Percentiles rank a stretch among this genome's conserved stretches.
phyloP scores from a whole-genome alignment of 1,139 yeast genomes.

The Saccharomyces pastorianus region DNA sequence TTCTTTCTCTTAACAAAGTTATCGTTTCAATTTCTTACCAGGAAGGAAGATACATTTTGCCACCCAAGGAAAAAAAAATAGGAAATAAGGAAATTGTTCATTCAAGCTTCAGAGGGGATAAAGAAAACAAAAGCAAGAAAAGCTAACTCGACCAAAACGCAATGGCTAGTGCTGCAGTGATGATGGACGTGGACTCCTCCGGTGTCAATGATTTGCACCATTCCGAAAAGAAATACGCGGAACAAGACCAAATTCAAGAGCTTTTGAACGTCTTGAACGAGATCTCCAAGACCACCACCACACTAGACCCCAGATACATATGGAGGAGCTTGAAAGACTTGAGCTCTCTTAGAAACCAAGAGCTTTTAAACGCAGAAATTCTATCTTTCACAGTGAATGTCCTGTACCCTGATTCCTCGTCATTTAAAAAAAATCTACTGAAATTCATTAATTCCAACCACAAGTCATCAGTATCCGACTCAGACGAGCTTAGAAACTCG shows the following conservation, averaged over 20 bases:
- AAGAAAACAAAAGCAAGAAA: background rate
- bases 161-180: background rate
- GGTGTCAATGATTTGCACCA: constrained; percentile 8
- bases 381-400: constrained; percentile 47
- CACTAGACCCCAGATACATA: constrained; percentile 79
- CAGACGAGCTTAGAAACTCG: constrained; percentile 25
- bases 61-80: background rate
- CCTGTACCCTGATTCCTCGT: constrained; percentile 42
- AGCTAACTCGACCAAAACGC: background rate
- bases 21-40: background rate
- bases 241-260: constrained; percentile 26
- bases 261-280: constrained; percentile 30
- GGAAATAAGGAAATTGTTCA: background rate
- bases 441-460: constrained; percentile 34
- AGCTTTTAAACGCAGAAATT: constrained; percentile 42
- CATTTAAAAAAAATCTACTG: constrained; percentile 40
- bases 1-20: no score
- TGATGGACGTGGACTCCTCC: background rate
- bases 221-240: constrained; percentile 18
- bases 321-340: constrained; percentile 80
- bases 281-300: constrained; percentile 56
- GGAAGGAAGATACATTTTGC: background rate
- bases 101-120: background rate
- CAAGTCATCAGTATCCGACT: constrained; percentile 29
- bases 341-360: constrained; percentile 57